Evolutionary conservation across 345 rosid genomes (phyloP).

Genomic region (Brassica carinata): DNA sequence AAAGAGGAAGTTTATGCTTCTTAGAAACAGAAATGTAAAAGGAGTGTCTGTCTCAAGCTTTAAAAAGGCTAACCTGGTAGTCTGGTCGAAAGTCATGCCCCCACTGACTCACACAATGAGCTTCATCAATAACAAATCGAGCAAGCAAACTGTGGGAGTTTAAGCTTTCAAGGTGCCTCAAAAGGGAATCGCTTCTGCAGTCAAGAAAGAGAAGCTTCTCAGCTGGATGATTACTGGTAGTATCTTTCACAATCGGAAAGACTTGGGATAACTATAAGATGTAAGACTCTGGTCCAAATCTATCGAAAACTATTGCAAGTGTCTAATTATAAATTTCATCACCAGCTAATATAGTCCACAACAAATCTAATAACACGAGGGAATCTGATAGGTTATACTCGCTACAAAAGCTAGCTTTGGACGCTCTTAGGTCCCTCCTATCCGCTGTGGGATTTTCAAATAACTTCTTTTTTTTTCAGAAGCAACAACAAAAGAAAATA

Average conservation of each 20-base stretch:
- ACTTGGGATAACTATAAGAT: neutral
- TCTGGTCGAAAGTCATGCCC: slow-evolving; percentile 99
- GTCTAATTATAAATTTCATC: neutral
- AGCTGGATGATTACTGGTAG: slow-evolving; percentile 20
- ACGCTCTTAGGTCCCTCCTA: neutral
- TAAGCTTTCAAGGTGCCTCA: slow-evolving; percentile 81
- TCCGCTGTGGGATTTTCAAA: neutral
- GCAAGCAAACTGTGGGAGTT: slow-evolving; percentile 79
- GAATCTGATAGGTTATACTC: neutral
- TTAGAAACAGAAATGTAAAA: neutral
- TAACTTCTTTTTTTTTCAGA: neutral
- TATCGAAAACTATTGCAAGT: neutral
- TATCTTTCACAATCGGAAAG: neutral
- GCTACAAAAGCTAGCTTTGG: neutral
- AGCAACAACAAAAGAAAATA: neutral
- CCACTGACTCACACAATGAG: slow-evolving; percentile 99
- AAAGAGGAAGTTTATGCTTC: slow-evolving; percentile 24
- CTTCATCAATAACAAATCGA: slow-evolving; percentile 98
- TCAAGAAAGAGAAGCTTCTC: slow-evolving; percentile 26
- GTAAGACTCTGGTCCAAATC: neutral
- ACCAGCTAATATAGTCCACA: neutral
- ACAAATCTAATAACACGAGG: neutral
- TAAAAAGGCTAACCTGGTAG: slow-evolving; percentile 72
- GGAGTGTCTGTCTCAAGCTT: slow-evolving; percentile 22
- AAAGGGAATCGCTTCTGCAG: slow-evolving; percentile 88